Evolutionary conservation across 805 yeast species (phyloP), one percentile per base, ranked within the genome.

Genomic region (Saccharomycopsis oosterbeekiorum): DNA sequence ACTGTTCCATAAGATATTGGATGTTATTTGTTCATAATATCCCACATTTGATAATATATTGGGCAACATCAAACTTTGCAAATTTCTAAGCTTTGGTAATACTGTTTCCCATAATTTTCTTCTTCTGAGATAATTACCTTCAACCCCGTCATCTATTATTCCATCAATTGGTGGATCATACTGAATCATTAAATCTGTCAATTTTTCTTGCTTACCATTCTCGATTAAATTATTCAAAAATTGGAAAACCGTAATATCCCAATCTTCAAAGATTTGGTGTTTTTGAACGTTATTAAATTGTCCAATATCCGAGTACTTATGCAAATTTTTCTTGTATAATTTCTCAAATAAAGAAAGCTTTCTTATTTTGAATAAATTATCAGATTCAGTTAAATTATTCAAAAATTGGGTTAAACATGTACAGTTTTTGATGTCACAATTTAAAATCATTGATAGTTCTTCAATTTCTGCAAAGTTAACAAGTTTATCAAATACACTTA

Each of bases 1-100:
- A 0, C 93, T 93, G 68, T 86, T 87, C 92, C 93, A 88, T 26
- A 88, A 70, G 58, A 88, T 65, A 64, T 85, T 87, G 55, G 89
- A 86, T 68, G 84, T 83, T 6, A 85, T 69, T 60, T 84, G 85
- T 65, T 88, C 96, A 69, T 86, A 88, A 64, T 89, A 81, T 0
- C 89, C 75, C 21, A 85, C 73, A 0, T 84, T 73, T 61, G 84
- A 82, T 64, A 88, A 69, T 59, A 85, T 75, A 4, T 83, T 82
- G 1, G 92, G 90, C 0, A 84, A 76, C 3, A 81, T 72, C 14
- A 88, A 68, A 1, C 75, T 74, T 56, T 79, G 72, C 53, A 83
- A 72, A 1, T 73, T 67, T 14, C 67, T 66, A 36, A 82, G 65
- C 15, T 74, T 67, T 0, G 88, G 88, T 4, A 86, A 68, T 0